Evolutionary conservation across 1,284 basidiomycete genomes (phyloP), one percentile per base, ranked within the genome.

Genomic region (Rhizopogon parksii): DNA sequence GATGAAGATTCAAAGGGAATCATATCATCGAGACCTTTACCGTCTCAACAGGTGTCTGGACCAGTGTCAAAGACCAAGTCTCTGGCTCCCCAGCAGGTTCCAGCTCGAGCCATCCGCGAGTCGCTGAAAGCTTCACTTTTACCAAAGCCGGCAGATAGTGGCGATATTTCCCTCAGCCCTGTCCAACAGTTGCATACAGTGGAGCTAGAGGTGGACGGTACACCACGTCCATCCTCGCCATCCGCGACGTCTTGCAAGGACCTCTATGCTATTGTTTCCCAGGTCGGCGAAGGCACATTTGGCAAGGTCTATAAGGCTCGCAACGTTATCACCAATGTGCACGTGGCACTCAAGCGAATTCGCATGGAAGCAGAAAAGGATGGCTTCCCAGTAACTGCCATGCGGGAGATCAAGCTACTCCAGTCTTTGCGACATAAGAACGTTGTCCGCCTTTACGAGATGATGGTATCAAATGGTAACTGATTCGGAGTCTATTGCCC

Each of bases 241-340:
- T 61, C 54, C 34, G 34, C 62, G 17, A 55, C 58, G 32, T 63
- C 68, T 32, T 70, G 66, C 40, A 77, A 77, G 53, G 84, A 88
- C 51, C 62, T 95, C 11, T 99, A 99, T 69, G 81, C 83, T 48
- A 90, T 95, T 50, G 76, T 99, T 35, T 88, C 82, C 47, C 95
- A 98, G 64, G 96, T 99, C 34, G 96, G 96, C 14, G 95, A 99
- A 67, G 96, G 96, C 2, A 99, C 96, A 1, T 99, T 99, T 65
- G 96, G 96, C 14, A 97, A 99, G 68, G 96, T 99, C 0, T 99
- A 97, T 77, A 99, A 99, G 69, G 96, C 96, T 1, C 80, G 83
- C 47, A 94, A 94, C 57, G 83, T 81, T 9, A 74, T 84, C 35
- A 88, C 82, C 12, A 86, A 84, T 19, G 68, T 78, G 2, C 75